Evolutionary conservation across 78 protist species (phyloP), one percentile per base, ranked within the genome.

Genomic region (Cavenderia fasciculata): DNA sequence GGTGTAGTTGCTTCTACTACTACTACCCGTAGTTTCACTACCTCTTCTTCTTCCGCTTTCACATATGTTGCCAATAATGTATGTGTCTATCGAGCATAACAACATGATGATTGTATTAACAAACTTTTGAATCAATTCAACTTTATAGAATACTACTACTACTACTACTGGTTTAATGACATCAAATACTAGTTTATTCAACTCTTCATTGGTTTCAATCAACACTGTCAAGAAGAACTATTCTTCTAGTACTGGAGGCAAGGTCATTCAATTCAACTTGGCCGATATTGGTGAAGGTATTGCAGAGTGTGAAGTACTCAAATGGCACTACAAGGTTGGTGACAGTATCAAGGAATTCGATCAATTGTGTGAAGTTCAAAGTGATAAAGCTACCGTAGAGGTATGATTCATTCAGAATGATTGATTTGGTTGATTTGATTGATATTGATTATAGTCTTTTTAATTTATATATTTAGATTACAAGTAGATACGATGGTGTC

Each of bases 281-380:
- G 95, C 98, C 27, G 99, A 96, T 84, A 94, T 97, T 69, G 98
- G 97, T 43, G 98, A 96, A 68, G 99, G 99, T 56, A 98, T 97
- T 78, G 96, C 94, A 46, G 98, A 98, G 76, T 97, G 95, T 40
- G 98, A 97, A 69, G 88, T 98, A 5, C 66, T 98, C 46, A 71
- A 88, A 11, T 96, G 98, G 98, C 94, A 74, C 51, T 93, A 90
- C 34, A 94, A 94, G 69, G 95, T 86, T 19, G 97, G 98, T 40
- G 97, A 95, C 70, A 5, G 40, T 16, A 93, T 98, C 51, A 73
- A 76, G 40, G 94, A 97, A 82, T 96, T 94, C 29, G 98, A 98
- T 62, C 38, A 38, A 51, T 23, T 98, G 16, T 95, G 97, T 76
- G 98, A 97, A 70, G 97, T 97, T 19, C 98, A 96, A 87, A 43